Evolutionary conservation across 305 asterid species (phyloP).

Genomic region (Fraxinus ornus): DNA sequence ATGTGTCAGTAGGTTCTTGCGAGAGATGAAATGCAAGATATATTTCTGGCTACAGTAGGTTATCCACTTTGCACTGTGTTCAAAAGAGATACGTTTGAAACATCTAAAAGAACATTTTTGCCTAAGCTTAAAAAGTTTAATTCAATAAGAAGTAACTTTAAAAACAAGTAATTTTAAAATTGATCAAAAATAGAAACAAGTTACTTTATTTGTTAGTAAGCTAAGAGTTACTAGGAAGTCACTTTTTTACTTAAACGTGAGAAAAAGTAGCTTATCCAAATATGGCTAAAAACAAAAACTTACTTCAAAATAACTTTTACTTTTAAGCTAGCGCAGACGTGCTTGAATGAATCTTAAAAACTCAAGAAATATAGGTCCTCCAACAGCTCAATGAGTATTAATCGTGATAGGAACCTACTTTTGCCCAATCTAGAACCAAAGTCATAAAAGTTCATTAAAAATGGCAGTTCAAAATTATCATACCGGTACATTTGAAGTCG

Average conservation of each 20-base stretch:
- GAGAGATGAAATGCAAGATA: not conserved
- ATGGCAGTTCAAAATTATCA: slow-evolving; percentile 4
- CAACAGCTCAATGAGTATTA: not conserved
- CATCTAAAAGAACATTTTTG: not conserved
- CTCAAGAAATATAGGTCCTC: not conserved
- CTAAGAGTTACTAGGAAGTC: not conserved
- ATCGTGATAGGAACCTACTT: not conserved
- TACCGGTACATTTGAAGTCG: slow-evolving; percentile 57
- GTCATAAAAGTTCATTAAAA: not conserved
- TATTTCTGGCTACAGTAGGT: not conserved
- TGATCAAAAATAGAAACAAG: not conserved
- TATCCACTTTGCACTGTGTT: not conserved
- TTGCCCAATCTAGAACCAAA: not conserved
- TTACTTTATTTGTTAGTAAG: not conserved
- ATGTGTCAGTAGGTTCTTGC: not conserved
- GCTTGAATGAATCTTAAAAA: not conserved
- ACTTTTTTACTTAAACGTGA: not conserved
- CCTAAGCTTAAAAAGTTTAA: not conserved
- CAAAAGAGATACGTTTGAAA: not conserved
- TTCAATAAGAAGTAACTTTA: not conserved
- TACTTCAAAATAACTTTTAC: not conserved
- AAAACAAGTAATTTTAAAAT: not conserved
- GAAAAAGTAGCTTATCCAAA: not conserved
- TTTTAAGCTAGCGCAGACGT: not conserved
- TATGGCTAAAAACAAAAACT: not conserved